A percentile compares a stretch with the other conserved stretches of the same genome.
These are phyloP conservation scores for Monosporascus sp. DNA, from an alignment of 2,329 filamentous ascomycete genomes.

Conservation along the genomic window DNA sequence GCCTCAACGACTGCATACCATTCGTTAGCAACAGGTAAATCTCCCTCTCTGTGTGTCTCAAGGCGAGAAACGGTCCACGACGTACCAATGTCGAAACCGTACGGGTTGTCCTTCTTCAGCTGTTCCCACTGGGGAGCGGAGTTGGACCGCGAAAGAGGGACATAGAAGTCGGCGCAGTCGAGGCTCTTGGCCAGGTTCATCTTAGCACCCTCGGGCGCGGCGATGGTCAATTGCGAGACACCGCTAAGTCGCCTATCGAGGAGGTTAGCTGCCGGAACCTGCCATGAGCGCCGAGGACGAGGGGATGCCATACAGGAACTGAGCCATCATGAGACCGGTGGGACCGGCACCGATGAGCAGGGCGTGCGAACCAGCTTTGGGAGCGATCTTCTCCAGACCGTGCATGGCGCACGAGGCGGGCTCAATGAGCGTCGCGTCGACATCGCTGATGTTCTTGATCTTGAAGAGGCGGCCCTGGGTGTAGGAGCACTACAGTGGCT, in stretches of 20 bases:
- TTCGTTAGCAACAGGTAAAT: slow-evolving; percentile 4
- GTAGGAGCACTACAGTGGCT: slow-evolving; percentile 35
- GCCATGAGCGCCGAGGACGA: background rate
- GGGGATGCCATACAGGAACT: slow-evolving; percentile 21
- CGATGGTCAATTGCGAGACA: slow-evolving; percentile 64
- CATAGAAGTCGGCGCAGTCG: slow-evolving; percentile 48
- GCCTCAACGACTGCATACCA: slow-evolving; percentile 55
- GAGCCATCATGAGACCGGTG: slow-evolving; percentile 51
- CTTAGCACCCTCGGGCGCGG: slow-evolving; percentile 64
- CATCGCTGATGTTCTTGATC: slow-evolving; percentile 59
- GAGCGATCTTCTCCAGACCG: slow-evolving; percentile 63
- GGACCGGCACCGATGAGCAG: slow-evolving; percentile 64
- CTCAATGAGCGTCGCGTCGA: slow-evolving; percentile 67
- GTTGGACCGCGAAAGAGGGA: slow-evolving; percentile 50
- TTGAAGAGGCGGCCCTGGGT: slow-evolving; percentile 55
- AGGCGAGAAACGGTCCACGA: slow-evolving; percentile 2
- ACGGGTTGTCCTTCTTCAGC: slow-evolving; percentile 60
- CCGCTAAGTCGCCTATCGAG: slow-evolving; percentile 46
- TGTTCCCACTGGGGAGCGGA: slow-evolving; percentile 56
- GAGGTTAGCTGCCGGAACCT: background rate
- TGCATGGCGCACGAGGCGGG: slow-evolving; percentile 69
- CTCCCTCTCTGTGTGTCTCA: background rate
- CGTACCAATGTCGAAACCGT: slow-evolving; percentile 65
- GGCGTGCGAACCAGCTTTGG: slow-evolving; percentile 60
- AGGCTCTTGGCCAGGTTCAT: slow-evolving; percentile 62